Base-by-base conservation (phyloP, 2,329 filamentous ascomycete genomes). In the Plenodomus lindquistii region DNA sequence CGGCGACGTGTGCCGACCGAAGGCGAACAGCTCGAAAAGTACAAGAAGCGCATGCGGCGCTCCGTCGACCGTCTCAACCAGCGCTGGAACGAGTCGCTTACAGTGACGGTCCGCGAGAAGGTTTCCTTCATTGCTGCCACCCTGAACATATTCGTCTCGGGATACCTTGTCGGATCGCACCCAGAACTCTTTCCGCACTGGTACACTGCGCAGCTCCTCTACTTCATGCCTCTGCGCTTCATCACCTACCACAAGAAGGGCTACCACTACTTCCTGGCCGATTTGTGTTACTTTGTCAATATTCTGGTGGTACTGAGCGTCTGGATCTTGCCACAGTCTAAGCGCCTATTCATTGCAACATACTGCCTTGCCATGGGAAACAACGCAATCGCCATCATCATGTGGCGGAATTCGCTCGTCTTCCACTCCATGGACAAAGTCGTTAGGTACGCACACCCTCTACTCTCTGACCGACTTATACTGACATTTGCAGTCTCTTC, bases 361-460 rank as follows among this genome's bases (percentile, higher is more conserved):
- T 99, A 92, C 73, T 97, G 94, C 66, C 79, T 99, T 27, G 89
- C 92, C 9, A 95, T 90, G 67, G 94, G 94, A 55, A 99, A 99
- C 75, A 99, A 99, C 69, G 94, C 94, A 17, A 86, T 97, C 39
- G 94, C 94, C 11, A 97, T 99, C 71, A 91, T 94, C 69, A 94
- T 99, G 92, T 99, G 94, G 94, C 86, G 94, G 56, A 99, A 99
- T 72, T 97, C 92, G 24, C 83, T 99, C 67, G 94, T 99, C 39
- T 99, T 99, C 73, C 94, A 99, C 78, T 96, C 91, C 68, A 86
- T 99, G 74, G 94, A 99, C 80, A 99, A 99, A 75, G 91, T 97
- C 52, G 95, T 92, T 11, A 94, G 90, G 69, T 85, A 73, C 59
- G 76, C 49, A 31, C 58, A 40, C 15, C 13, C 20, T 29, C 19